A percentile compares a stretch with the other conserved stretches of the same genome.
Conservation (phyloP, 768 basidiomycete genomes). For the Mycena maculata region DNA sequence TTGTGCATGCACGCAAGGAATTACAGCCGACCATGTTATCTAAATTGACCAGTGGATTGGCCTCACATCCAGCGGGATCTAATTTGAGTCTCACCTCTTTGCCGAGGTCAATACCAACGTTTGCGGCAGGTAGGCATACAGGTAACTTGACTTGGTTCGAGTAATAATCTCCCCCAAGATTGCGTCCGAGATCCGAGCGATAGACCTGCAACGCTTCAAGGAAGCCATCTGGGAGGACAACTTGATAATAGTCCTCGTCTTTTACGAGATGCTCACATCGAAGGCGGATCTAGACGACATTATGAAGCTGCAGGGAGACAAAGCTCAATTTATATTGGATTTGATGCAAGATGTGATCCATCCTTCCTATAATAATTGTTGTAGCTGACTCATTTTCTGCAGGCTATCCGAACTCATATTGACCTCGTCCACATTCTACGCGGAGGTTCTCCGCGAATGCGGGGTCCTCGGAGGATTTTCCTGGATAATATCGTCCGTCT, state of each 20-base stretch:
- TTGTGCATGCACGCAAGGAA: constrained; percentile 19
- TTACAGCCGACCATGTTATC: not conserved
- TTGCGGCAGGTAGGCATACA: constrained; percentile 1
- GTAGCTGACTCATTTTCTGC: not conserved
- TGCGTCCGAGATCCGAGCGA: not conserved
- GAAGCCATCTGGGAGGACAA: constrained; percentile 21
- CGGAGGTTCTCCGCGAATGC: constrained; percentile 18
- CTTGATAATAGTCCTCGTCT: constrained; percentile 14
- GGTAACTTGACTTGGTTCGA: not conserved
- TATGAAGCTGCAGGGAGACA: constrained; percentile 8
- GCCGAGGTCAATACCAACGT: not conserved
- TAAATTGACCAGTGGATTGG: constrained; percentile 4
- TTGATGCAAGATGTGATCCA: constrained; percentile 21
- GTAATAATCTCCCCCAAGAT: not conserved
- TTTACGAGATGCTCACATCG: constrained; percentile 18
- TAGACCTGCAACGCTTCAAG: constrained; percentile 4
- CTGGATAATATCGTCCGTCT: not conserved
- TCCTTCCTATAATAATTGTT: not conserved
- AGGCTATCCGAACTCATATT: constrained; percentile 10
- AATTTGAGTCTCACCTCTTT: constrained; percentile 10
- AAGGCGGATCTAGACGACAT: constrained; percentile 12
- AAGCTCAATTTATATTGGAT: constrained; percentile 24
- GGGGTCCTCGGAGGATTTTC: constrained; percentile 7
- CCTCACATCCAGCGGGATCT: not conserved
- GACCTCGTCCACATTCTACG: constrained; percentile 1